Conservation (phyloP, 257 asterid species). For the Solanum appendiculatum region DNA sequence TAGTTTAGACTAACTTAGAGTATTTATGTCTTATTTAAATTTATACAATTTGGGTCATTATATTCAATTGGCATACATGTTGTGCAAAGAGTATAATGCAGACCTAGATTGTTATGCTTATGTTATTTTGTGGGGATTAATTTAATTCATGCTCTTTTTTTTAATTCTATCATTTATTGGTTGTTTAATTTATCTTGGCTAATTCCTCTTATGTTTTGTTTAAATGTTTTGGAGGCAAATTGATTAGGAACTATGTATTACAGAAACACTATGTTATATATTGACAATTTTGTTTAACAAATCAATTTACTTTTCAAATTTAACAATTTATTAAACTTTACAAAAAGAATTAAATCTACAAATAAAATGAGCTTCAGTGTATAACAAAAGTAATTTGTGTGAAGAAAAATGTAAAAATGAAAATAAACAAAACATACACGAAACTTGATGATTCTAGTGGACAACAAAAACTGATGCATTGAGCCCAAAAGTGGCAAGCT, state of each 20-base stretch:
- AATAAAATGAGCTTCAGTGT: too few species aligned
- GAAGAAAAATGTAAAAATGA: too few species aligned
- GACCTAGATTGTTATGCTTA: neutral
- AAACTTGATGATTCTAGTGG: neutral
- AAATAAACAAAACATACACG: too few species aligned
- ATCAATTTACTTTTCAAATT: too few species aligned
- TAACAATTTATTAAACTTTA: too few species aligned
- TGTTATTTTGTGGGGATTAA: neutral
- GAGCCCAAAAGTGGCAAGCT: neutral
- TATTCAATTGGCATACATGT: neutral
- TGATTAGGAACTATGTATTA: neutral
- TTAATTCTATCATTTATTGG: neutral
- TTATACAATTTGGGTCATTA: neutral
- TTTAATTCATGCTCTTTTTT: too few species aligned
- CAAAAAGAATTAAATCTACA: too few species aligned
- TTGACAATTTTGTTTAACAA: neutral
- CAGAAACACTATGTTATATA: neutral
- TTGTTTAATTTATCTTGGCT: neutral
- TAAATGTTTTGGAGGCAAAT: too few species aligned
- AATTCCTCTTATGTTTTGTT: neutral
- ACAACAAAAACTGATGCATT: neutral
- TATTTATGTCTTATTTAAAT: neutral
- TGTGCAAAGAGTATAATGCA: neutral
- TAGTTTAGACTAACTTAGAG: neutral
- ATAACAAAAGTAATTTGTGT: too few species aligned